Conservation (phyloP, 1,139 yeast genomes). For the Kluyveromyces sp. region DNA sequence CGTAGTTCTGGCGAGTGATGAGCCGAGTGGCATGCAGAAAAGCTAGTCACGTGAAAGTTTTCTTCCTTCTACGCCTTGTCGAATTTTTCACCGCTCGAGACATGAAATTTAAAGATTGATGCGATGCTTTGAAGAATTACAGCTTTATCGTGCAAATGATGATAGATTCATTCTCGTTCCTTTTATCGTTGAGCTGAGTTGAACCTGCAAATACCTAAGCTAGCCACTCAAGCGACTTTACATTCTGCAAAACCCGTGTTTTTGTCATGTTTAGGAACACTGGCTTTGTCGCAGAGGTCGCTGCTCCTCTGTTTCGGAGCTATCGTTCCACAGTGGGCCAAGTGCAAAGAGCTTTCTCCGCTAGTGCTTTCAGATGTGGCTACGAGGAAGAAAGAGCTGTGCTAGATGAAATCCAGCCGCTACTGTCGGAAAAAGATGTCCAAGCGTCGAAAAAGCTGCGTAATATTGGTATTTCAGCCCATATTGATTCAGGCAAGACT, state of each 20-base stretch:
- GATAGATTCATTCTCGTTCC: too few relatives aligned
- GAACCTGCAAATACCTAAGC: too few relatives aligned
- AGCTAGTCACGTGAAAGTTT: neutral
- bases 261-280: slow-evolving; percentile 2
- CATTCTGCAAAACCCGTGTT: neutral
- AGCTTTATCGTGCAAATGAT: neutral
- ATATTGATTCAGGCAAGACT: slow-evolving; percentile 94
- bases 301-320: neutral
- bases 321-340: neutral
- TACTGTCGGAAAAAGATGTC: slow-evolving; percentile 53
- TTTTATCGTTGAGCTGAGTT: too few relatives aligned
- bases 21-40: too few relatives aligned
- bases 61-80: neutral
- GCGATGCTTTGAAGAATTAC: neutral
- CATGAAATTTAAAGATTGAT: neutral
- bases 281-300: neutral
- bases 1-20: too few relatives aligned
- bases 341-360: slow-evolving; percentile 1
- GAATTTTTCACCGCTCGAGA: too few relatives aligned
- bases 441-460: slow-evolving; percentile 55
- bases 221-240: neutral
- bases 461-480: slow-evolving; percentile 97
- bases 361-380: slow-evolving; percentile 23
- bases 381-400: slow-evolving; percentile 69
- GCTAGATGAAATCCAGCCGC: slow-evolving; percentile 51